Evolutionary conservation across 2,329 filamentous ascomycete species (phyloP).

Genomic region (Chaetomiaceae sp.): DNA sequence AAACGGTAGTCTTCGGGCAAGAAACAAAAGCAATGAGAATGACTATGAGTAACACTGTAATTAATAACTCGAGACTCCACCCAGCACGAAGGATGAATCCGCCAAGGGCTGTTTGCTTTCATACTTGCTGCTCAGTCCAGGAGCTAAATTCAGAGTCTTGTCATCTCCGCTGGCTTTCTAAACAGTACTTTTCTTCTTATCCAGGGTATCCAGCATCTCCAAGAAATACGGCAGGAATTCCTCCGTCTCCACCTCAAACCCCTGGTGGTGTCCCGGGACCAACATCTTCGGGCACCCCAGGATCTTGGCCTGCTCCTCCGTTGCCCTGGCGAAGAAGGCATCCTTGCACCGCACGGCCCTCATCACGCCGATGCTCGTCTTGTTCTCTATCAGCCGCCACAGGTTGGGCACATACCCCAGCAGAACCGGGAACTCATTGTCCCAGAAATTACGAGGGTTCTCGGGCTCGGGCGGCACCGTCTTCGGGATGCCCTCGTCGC

Average conservation of each 20-base stretch:
- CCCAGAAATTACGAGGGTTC: constrained; percentile 30
- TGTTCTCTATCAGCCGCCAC: constrained; percentile 26
- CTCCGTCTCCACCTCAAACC: constrained; percentile 31
- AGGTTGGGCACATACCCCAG: constrained; percentile 27
- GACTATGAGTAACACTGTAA: too few species aligned
- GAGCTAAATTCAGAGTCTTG: too few species aligned
- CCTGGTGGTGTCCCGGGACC: constrained; percentile 32
- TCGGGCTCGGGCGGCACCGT: constrained; percentile 20
- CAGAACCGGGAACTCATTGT: constrained; percentile 28
- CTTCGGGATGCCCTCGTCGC: constrained; percentile 27
- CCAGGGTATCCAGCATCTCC: constrained; percentile 23
- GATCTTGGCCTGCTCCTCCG: constrained; percentile 29
- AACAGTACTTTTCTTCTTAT: constrained; percentile 6
- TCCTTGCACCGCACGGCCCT: constrained; percentile 26
- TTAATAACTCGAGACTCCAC: too few species aligned
- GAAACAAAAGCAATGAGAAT: too few species aligned
- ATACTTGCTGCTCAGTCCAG: too few species aligned
- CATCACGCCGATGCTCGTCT: constrained; percentile 31
- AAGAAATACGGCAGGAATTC: constrained; percentile 29
- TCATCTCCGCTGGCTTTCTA: too few species aligned
- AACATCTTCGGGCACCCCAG: constrained; percentile 27
- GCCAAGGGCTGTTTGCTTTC: too few species aligned
- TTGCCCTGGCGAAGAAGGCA: constrained; percentile 30
- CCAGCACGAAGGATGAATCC: too few species aligned
- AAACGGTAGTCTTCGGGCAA: too few species aligned